Conservation (phyloP, 768 basidiomycete species). For the Tricholomella constricta region DNA sequence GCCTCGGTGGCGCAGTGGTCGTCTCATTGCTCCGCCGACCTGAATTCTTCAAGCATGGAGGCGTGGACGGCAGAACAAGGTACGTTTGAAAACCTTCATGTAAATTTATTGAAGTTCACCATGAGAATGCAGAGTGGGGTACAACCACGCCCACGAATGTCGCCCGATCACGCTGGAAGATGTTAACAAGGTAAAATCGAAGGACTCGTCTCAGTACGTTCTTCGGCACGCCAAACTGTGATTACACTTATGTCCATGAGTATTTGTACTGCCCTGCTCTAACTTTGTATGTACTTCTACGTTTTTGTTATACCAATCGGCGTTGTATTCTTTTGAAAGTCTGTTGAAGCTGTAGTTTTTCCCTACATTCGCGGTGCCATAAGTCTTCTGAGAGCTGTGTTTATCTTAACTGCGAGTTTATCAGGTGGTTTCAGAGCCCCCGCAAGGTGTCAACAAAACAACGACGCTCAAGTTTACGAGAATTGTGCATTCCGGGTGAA, state of each 20-base stretch:
- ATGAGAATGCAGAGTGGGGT: constrained; percentile 57
- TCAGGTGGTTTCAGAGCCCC: too few species aligned
- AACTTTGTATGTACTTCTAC: not conserved
- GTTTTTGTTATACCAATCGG: too few species aligned
- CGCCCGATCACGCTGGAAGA: constrained; percentile 62
- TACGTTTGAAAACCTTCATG: constrained; percentile 22
- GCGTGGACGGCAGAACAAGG: constrained; percentile 69
- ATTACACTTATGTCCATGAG: not conserved
- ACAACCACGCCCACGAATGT: constrained; percentile 76
- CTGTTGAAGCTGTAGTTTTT: too few species aligned
- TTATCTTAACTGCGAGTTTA: too few species aligned
- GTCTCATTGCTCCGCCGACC: constrained; percentile 76
- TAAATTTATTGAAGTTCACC: not conserved
- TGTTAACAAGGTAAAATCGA: constrained; percentile 77
- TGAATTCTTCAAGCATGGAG: constrained; percentile 71
- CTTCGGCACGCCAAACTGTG: constrained; percentile 50
- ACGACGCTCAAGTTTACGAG: too few species aligned
- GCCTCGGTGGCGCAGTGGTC: constrained; percentile 79
- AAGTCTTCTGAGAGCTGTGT: too few species aligned
- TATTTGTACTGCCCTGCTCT: not conserved
- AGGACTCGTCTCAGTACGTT: constrained; percentile 53
- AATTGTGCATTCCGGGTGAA: too few species aligned
- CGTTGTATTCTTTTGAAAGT: too few species aligned
- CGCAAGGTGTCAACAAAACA: too few species aligned
- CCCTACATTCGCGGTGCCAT: too few species aligned